Evolutionary conservation across 108 stramenopile species (phyloP).

Genomic region (Nitzschia putrida): DNA sequence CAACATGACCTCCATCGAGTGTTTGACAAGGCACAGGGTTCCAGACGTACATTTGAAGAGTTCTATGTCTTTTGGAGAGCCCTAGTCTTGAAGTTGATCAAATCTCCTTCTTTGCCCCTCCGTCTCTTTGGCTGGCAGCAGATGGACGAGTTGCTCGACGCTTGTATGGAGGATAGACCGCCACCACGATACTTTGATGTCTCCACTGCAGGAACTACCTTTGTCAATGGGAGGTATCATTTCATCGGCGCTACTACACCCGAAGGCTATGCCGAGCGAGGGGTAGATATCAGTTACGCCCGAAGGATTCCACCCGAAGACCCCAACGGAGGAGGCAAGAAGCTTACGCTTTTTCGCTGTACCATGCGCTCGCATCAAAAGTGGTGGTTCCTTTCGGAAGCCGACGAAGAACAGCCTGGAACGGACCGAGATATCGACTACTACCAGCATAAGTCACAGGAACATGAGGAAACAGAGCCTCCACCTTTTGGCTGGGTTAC

Average conservation of each 20-base stretch:
- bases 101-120: conserved; percentile 71
- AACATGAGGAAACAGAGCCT: conserved; percentile 79
- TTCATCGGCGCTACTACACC: conserved; percentile 51
- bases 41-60: conserved; percentile 46
- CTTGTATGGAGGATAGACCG: conserved; percentile 57
- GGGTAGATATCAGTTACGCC: conserved; percentile 58
- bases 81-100: conserved; percentile 67
- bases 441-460: conserved; percentile 93
- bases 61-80: conserved; percentile 73
- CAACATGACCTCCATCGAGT: conserved; percentile 52
- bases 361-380: conserved; percentile 94
- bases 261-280: conserved; percentile 61
- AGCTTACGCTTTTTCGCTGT: conserved; percentile 89
- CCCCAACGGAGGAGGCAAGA: conserved; percentile 58
- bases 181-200: conserved; percentile 74
- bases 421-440: conserved; percentile 98
- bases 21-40: conserved; percentile 43
- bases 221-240: conserved; percentile 81
- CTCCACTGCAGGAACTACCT: conserved; percentile 66
- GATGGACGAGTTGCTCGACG: conserved; percentile 69
- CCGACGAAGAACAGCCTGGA: conserved; percentile 93
- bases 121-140: conserved; percentile 87
- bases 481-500: conserved; percentile 77
- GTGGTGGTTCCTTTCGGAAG: conserved; percentile 98
- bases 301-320: conserved; percentile 41